Percentiles rank a stretch among this genome's conserved stretches.
Evolutionary conservation across 2,329 filamentous ascomycete genomes (phyloP).

Genomic region (Colletotrichum sp.): DNA sequence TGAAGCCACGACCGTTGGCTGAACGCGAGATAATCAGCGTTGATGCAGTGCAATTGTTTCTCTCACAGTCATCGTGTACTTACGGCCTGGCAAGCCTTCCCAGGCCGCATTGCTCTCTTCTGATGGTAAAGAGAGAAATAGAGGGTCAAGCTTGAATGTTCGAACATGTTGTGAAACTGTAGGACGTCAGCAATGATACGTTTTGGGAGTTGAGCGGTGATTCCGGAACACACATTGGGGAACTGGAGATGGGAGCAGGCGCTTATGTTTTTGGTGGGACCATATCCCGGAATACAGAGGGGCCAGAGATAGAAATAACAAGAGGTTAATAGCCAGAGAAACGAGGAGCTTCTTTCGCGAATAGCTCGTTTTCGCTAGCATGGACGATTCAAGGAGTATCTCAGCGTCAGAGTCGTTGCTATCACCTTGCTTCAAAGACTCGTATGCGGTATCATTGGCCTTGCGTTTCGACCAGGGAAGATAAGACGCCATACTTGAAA

Average conservation of each 20-base stretch:
- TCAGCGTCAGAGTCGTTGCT: background rate
- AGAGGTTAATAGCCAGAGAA: background rate
- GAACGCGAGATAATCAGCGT: background rate
- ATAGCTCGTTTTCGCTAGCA: background rate
- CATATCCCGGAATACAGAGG: background rate
- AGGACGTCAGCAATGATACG: background rate
- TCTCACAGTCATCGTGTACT: background rate
- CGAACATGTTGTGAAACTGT: background rate
- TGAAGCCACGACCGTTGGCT: background rate
- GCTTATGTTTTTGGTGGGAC: background rate
- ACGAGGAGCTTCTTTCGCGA: background rate
- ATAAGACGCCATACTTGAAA: background rate
- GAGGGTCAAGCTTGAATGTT: background rate
- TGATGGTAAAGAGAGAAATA: background rate
- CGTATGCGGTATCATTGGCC: background rate
- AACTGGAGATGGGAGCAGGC: background rate
- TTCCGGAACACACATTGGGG: background rate
- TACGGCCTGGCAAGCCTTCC: background rate
- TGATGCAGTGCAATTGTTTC: background rate
- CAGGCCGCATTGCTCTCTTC: background rate
- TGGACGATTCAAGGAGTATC: background rate
- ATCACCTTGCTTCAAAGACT: background rate
- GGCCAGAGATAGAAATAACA: background rate
- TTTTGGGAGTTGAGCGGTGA: background rate
- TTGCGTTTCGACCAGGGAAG: background rate